Evolutionary conservation across 305 asterid genomes (phyloP).

Genomic region (Fraxinus angustifolia): DNA sequence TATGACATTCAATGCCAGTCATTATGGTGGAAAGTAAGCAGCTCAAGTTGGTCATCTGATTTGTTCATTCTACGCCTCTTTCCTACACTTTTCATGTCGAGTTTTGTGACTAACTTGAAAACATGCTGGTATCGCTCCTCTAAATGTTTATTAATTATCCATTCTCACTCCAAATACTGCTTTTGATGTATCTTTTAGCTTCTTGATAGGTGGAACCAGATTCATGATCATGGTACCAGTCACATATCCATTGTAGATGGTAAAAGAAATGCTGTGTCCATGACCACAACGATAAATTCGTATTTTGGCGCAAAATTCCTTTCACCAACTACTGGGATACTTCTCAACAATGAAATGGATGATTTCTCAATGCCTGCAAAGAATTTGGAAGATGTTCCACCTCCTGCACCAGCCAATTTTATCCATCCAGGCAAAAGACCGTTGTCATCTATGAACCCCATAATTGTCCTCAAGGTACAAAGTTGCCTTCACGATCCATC

Average conservation of each 20-base stretch:
- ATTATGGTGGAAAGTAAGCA: conserved; percentile 64
- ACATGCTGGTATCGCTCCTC: not conserved
- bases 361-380: conserved; percentile 61
- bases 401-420: conserved; percentile 63
- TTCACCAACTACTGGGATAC: conserved; percentile 58
- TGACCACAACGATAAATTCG: conserved; percentile 56
- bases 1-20: conserved; percentile 47
- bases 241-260: conserved; percentile 62
- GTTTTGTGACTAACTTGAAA: not conserved
- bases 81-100: not conserved
- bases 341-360: conserved; percentile 83
- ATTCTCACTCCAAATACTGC: not conserved
- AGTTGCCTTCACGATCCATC: not conserved
- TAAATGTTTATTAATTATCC: not conserved
- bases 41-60: not conserved
- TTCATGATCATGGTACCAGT: conserved; percentile 72
- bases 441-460: conserved; percentile 67
- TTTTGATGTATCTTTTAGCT: not conserved
- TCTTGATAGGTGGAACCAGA: conserved; percentile 55
- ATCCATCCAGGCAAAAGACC: conserved; percentile 60
- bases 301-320: conserved; percentile 57
- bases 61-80: not conserved
- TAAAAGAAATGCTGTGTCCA: conserved; percentile 63
- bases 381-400: conserved; percentile 21
- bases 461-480: conserved; percentile 50